These are phyloP conservation scores for Mortierella sp. DNA, from an alignment of 371 early-diverging fungal species.

Conservation along the genomic window DNA sequence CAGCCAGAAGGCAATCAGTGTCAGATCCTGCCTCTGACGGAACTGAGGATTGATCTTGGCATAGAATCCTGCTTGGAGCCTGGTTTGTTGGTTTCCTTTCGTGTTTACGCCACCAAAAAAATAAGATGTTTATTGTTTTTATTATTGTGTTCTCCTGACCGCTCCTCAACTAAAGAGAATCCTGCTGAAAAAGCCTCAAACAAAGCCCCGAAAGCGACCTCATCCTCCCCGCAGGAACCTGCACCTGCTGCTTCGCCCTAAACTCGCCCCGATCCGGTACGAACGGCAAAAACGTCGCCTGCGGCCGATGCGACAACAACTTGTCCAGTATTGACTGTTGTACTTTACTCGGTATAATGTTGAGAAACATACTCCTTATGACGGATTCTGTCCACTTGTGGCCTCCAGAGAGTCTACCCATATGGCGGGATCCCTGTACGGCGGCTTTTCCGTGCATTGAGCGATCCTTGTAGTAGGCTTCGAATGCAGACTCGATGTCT, in stretches of 20 bases:
- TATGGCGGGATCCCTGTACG: conserved; percentile 38
- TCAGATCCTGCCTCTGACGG: neutral
- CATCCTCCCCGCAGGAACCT: conserved; percentile 15
- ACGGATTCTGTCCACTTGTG: conserved; percentile 40
- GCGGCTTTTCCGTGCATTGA: conserved; percentile 35
- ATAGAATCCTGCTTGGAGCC: neutral
- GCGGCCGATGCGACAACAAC: conserved; percentile 36
- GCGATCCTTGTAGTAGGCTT: conserved; percentile 42
- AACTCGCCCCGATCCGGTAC: conserved; percentile 39
- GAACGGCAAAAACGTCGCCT: conserved; percentile 38
- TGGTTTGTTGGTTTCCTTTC: neutral
- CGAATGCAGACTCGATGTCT: conserved; percentile 31
- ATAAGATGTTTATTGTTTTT: neutral
- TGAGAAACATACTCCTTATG: conserved; percentile 41
- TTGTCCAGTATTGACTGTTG: conserved; percentile 38
- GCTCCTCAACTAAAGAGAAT: neutral
- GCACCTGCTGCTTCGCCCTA: conserved; percentile 31
- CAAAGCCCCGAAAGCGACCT: conserved; percentile 24
- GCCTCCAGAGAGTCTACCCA: conserved; percentile 42
- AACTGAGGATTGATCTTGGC: neutral
- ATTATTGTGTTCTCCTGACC: neutral
- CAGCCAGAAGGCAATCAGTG: neutral
- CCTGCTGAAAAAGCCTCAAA: neutral
- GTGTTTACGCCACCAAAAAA: neutral
- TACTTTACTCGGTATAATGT: conserved; percentile 33